Base-by-base conservation (phyloP, 352 stramenopile genomes). In the Phytopythium mirpurense region DNA sequence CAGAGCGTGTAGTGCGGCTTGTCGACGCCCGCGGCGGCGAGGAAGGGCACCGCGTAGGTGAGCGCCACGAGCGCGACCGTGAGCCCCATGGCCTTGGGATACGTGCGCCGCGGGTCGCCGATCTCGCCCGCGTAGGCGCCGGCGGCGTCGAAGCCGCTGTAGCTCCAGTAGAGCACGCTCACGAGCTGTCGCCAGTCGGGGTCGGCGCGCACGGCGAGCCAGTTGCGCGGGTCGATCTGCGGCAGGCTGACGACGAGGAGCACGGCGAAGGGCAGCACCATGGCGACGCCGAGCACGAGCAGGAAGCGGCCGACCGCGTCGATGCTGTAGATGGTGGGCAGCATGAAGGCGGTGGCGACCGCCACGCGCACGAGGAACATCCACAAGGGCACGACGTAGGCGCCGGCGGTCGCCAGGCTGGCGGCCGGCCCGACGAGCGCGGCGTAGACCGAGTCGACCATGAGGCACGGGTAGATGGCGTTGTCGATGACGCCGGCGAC, bases 91-190 rank as follows among this genome's bases (percentile, higher is more conserved):
- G 83, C 85, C 12, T 62, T 68, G 16, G 85, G 82, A 54, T 91
- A 92, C 54, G 75, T 90, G 9, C 62, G 74, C 44, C 83, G 79
- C 2, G 82, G 83, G 16, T 74, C 76, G 21, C 83, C 63, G 34
- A 93, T 88, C 43, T 90, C 79, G 24, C 81, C 75, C 2, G 81
- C 83, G 44, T 88, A 91, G 7, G 77, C 80, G 23, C 77, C 81
- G 14, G 76, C 78, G 2, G 74, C 70, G 57, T 90, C 79, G 57
- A 93, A 93, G 15, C 82, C 82, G 48, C 73, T 87, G 61, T 90
- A 90, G 47, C 88, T 93, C 82, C 82, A 93, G 63, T 93, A 93
- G 29, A 93, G 57, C 14, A 80, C 56, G 41, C 79, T 88, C 18
- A 93, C 43, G 27, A 93, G 52, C 6, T 79, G 63, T 15, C 66